These are phyloP conservation scores for Fonsecaea nubica DNA, from an alignment of 2,329 filamentous ascomycete species.

Conservation along the genomic window DNA sequence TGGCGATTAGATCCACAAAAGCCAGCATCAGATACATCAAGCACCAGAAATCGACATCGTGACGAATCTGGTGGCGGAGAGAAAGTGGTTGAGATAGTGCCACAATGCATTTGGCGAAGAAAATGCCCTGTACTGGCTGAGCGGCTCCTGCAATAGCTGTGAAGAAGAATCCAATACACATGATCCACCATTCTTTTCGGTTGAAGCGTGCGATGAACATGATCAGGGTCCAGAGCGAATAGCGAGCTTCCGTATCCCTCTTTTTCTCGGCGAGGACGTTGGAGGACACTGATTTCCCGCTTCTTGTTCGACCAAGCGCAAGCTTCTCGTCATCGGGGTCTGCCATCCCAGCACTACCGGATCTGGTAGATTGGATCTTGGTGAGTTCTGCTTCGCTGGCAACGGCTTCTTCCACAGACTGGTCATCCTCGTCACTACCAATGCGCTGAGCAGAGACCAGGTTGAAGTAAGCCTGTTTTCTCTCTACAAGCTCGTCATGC, in stretches of 20 bases:
- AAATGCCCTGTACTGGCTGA: slow-evolving; percentile 77
- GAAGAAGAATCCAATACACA: slow-evolving; percentile 76
- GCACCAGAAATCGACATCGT: slow-evolving; percentile 82
- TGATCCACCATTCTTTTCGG: slow-evolving; percentile 70
- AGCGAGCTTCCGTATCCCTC: slow-evolving; percentile 61
- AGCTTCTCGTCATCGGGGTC: slow-evolving; percentile 46
- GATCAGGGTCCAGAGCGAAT: slow-evolving; percentile 76
- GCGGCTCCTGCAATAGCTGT: slow-evolving; percentile 79
- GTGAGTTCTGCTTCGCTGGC: slow-evolving; percentile 43
- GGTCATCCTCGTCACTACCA: slow-evolving; percentile 59
- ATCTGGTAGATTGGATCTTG: slow-evolving; percentile 46
- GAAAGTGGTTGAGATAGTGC: slow-evolving; percentile 66
- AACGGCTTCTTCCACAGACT: slow-evolving; percentile 42
- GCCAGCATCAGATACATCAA: slow-evolving; percentile 88
- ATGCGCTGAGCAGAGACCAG: slow-evolving; percentile 90
- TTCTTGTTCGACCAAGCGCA: slow-evolving; percentile 52
- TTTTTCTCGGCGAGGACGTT: slow-evolving; percentile 67
- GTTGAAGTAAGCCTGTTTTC: slow-evolving; percentile 75
- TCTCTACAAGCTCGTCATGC: slow-evolving; percentile 77
- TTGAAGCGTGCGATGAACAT: slow-evolving; percentile 84
- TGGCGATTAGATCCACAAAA: slow-evolving; percentile 73
- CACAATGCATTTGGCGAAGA: slow-evolving; percentile 88
- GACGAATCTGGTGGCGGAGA: slow-evolving; percentile 62
- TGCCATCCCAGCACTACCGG: slow-evolving; percentile 36
- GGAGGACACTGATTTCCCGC: slow-evolving; percentile 69